Evolutionary conservation across 2,329 filamentous ascomycete genomes (phyloP), one percentile per base, ranked within the genome.

Genomic region (Verticillium nonalfalfae): DNA sequence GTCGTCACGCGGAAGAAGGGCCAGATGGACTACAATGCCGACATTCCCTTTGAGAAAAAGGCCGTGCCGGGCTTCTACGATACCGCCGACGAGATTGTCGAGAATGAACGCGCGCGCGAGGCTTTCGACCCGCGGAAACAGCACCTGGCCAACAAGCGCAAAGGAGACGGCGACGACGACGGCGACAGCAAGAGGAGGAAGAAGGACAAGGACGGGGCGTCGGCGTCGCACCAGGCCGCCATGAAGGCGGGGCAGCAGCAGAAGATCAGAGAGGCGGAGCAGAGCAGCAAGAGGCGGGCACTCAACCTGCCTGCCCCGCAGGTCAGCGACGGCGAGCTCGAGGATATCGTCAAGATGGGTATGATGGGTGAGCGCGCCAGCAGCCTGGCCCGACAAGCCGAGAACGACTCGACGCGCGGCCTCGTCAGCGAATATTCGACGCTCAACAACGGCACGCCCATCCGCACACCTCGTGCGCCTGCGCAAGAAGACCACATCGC

Each of bases 11-110:
- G 90, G 63, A 98, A 98, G 80, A 88, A 92, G 80, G 95, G 95
- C 0, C 90, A 98, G 79, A 99, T 99, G 92, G 95, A 99, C 76
- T 99, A 99, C 80, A 99, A 99, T 75, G 95, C 95, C 69, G 95
- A 99, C 69, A 96, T 99, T 66, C 95, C 95, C 0, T 98, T 99
- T 67, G 95, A 99, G 75, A 97, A 95, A 76, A 90, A 91, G 66
- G 89, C 95, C 0, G 89, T 90, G 0, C 80, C 88, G 26, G 95
- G 95, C 13, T 99, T 99, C 73, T 97, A 94, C 77, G 94, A 99
- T 73, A 99, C 95, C 0, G 81, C 81, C 3, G 93, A 97, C 14
- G 95, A 99, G 72, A 80, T 90, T 66, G 77, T 79, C 4, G 83
- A 81, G 66, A 99, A 99, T 74, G 94, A 99, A 75, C 85, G 84